Base-by-base conservation (phyloP, 768 basidiomycete genomes). In the Mycena chlorophos region DNA sequence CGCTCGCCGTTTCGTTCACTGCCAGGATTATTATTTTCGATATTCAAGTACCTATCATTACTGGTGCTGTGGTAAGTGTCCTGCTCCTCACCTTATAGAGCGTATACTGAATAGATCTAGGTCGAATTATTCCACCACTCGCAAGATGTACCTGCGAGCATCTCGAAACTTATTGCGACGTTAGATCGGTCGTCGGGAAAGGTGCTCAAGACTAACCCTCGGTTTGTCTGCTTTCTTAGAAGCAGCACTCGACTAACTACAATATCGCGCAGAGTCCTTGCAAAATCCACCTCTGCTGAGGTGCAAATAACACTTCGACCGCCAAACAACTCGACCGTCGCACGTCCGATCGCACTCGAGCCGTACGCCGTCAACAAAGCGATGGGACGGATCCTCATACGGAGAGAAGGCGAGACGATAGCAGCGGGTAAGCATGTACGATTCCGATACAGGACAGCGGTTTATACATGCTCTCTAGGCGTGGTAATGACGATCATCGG, bases 41-140 rank as follows among this genome's bases (percentile, higher is more conserved):
- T 66, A 82, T 96, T 14, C 83, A 89, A 60, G 78, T 91, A 45
- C 97, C 97, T 0, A 89, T 99, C 60, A 93, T 87, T 12, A 78
- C 84, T 1, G 97, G 97, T 37, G 79, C 92, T 60, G 87, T 91
- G 38, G 94, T 94, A 69, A 59, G 80, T 68, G 25, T 12, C 30
- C 17, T 2, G 17, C n/a, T 17, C 8, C 5, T 40, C 16, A 8
- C 30, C n/a, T 6, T 20, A 10, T 38, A 4, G 12, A 23, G 28
- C 25, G 46, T 40, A 2, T 39, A 27, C 37, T 54, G 23, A 30
- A 55, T 30, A 12, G 31, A 37, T 10, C 4, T 63, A 91, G 92
- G 80, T 98, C 42, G 97, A 99, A 68, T 74, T 99, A 12, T 98
- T 93, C 73, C 92, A 97, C 66, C 95, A 99, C 66, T 95, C 94